Evolutionary conservation across 768 basidiomycete genomes (phyloP), one percentile per base, ranked within the genome.

Genomic region (Mrakia frigida): DNA sequence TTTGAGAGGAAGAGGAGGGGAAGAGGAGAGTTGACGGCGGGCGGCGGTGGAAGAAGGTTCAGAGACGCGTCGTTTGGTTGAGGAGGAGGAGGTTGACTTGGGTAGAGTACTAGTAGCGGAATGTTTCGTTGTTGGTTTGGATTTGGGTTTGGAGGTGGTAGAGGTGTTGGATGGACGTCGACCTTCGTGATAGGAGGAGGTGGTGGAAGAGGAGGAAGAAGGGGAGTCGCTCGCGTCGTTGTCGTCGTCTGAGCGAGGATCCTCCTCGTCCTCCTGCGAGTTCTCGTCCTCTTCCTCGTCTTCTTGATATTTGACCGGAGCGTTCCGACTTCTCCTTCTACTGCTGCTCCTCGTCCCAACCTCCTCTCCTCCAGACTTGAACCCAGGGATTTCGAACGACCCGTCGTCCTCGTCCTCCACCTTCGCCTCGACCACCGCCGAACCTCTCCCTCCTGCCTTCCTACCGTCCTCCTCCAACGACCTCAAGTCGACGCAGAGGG

Each of bases 1-100:
- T n/a, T 68, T 68, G 65, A 68, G 65, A 23, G 65, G 65, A 21
- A 39, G 39, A 3, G 21, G 39, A 39, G 65, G 65, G 18, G 65
- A 39, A 18, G 65, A 68, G 23, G 39, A 39, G 37, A 23, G 35
- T 39, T 43, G n/a, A n/a, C n/a, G 35, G 35, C 18, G 37, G 41
- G 6, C 16, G 16, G 37, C 2, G 35, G 33, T 13, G 35, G 35
- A 25, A 41, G 37, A 68, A 25, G 65, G 65, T 25, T 39, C 37
- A 39, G 65, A 68, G 23, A 37, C 37, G 65, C 65, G 65, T 23
- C 65, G 37, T 41, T 68, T 68, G 18, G 65, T 25, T 21, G 65
- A 18, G 21, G 65, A 39, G 10, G 39, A 3, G 10, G 21, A n/a
- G 65, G 37, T 37, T 13, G 56, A 28, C 10, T 39, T 68, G 37